Base-by-base conservation (phyloP, 202 grass and related monocot species). In the Panicum hallii region DNA sequence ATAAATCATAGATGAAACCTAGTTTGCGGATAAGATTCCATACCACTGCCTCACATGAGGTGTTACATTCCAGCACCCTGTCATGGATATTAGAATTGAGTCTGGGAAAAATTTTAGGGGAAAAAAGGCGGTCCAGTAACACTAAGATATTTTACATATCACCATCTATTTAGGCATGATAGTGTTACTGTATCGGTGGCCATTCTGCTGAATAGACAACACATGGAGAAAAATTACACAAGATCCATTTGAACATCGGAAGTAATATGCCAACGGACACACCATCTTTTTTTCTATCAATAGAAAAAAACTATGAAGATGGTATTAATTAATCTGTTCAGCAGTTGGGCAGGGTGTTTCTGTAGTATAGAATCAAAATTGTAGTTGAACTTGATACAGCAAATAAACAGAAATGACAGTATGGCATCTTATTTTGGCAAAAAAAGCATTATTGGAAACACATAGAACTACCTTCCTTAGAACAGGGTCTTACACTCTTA, bases 1-100 rank as follows among this genome's bases (percentile, higher is more conserved):
- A 67, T 32, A 66, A 63, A 54, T 43, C 0, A 13, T 77, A 17
- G 14, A 70, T 42, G 19, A 67, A 87, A 78, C 1, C 16, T 61
- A 81, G 75, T 79, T 57, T 8, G 70, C 56, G 64, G 57, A 67
- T 60, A 78, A 70, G 47, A 86, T 65, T 81, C 38, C 90, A 79
- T 95, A 99, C 96, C 96, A 99, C 83, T 99, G 91, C 62, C 78
- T 94, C 70, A 99, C 89, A 89, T 95, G 91, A 61, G 89, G 77
- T 72, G 96, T 99, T 54, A 86, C 32, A 83, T 90, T 86, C 96
- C 96, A 99, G 88, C 96, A 99, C 64, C 89, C 96, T 99, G 88
- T 46, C 77, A 90, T 62, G 60, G 14, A 84, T 74, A 77, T 63
- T 43, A 19, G 20, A 60, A 77, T 63, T 69, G 42, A 86, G 56